These are phyloP conservation scores for Mycena filopes DNA, from an alignment of 768 basidiomycete species.

Conservation along the genomic window DNA sequence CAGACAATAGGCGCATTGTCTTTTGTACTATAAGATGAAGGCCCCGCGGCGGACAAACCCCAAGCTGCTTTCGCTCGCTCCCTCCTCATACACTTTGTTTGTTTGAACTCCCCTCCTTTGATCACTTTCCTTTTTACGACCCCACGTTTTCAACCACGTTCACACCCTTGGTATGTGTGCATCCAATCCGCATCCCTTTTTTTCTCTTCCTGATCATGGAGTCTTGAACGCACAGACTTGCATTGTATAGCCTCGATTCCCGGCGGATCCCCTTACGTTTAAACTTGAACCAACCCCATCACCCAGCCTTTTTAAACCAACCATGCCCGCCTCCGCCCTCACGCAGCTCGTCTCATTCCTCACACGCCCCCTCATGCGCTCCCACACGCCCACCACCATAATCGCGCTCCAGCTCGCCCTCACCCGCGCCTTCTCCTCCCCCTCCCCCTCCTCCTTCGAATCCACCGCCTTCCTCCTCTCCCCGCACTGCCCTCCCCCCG, in stretches of 20 bases:
- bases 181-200: no score
- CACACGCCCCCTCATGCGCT: conserved; percentile 24
- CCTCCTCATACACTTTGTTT: not conserved
- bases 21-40: not conserved
- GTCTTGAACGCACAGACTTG: not conserved
- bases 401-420: conserved; percentile 17
- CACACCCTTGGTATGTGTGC: not conserved
- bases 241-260: conserved; percentile 5
- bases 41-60: not conserved
- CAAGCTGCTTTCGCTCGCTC: no score
- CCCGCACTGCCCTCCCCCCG: conserved; percentile 10
- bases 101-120: not conserved
- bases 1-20: conserved; percentile 1
- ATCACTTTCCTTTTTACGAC: not conserved
- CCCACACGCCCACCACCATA: conserved; percentile 7
- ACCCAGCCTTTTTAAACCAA: not conserved
- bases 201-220: not conserved
- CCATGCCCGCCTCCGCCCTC: conserved; percentile 19
- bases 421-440: not conserved
- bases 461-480: conserved; percentile 1
- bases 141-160: not conserved
- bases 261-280: conserved; percentile 11
- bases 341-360: conserved; percentile 22
- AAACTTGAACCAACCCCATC: no score
- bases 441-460: not conserved